Evolutionary conservation across 2,329 filamentous ascomycete species (phyloP).

Genomic region (Dothistroma septosporum): DNA sequence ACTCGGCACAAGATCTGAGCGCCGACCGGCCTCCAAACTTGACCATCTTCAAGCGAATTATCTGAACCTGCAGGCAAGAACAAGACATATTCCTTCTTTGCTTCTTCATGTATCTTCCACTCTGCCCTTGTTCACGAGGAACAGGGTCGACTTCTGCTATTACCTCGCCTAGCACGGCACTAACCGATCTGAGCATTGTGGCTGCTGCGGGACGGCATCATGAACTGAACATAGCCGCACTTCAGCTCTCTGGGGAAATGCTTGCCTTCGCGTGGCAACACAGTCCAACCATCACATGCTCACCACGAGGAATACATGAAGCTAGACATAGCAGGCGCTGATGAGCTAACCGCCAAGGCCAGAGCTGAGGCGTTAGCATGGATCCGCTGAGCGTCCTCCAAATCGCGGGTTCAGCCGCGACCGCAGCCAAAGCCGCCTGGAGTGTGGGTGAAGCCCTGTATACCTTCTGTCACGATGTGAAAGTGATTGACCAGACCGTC

Average conservation of each 20-base stretch:
- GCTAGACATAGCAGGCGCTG: background rate
- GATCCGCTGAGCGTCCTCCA: conserved; percentile 5
- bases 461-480: conserved; percentile 10
- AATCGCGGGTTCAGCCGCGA: conserved; percentile 6
- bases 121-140: no score
- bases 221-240: background rate
- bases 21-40: no score
- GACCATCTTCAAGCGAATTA: no score
- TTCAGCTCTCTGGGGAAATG: background rate
- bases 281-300: background rate
- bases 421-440: conserved; percentile 7
- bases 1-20: no score
- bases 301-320: background rate
- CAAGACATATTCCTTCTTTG: no score
- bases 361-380: background rate
- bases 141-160: no score
- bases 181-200: background rate
- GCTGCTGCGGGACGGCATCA: background rate
- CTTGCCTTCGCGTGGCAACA: background rate
- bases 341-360: background rate
- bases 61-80: no score
- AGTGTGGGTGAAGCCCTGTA: conserved; percentile 9
- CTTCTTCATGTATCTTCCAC: no score
- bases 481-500: conserved; percentile 10
- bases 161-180: background rate